Evolutionary conservation across 495 filamentous ascomycete species (phyloP), one percentile per base, ranked within the genome.

Genomic region (Evernia prunastri): DNA sequence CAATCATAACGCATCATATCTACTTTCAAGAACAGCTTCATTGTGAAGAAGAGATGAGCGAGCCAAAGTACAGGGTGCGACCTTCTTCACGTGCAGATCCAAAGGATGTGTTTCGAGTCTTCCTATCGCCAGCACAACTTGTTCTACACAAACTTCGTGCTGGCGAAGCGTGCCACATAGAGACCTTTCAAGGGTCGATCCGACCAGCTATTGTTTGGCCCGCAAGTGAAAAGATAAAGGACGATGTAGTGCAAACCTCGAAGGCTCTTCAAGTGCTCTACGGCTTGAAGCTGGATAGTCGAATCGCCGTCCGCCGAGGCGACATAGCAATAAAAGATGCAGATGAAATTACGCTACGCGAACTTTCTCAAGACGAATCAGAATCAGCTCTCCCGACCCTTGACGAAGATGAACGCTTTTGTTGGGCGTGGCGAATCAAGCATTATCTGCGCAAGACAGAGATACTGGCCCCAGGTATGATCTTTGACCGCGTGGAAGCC

Each of bases 161-260:
- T 36, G 89, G 86, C 42, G 81, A 87, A 66, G 65, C 79, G 1
- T 85, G 87, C 65, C 77, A 64, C 18, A 57, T 91, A 39, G 79
- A 78, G 66, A 81, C 72, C 56, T 66, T 75, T 5, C 75, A 75
- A 35, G 72, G 74, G 36, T 43, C 71, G 3, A 66, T 74, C 10
- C 82, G 81, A 58, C 81, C 83, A 56, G 88, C 85, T 9, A 82
- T 88, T 61, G 83, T 84, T 18, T 90, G 87, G 85, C 79, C 80
- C 51, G 83, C 86, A 25, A 66, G 79, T 6, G 85, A 89, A 64
- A 85, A 83, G 65, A 79, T 88, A 47, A 81, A 86, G 67, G 85
- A 81, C 61, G 78, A 83, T 33, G 78, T 87, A 33, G 78, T 86
- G 7, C 85, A 88, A 72, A 83, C 84, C 60, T 87, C 87, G 31